These are phyloP conservation scores for Hypoxylon cercidicola DNA, from an alignment of 495 filamentous ascomycete genomes.

Conservation along the genomic window DNA sequence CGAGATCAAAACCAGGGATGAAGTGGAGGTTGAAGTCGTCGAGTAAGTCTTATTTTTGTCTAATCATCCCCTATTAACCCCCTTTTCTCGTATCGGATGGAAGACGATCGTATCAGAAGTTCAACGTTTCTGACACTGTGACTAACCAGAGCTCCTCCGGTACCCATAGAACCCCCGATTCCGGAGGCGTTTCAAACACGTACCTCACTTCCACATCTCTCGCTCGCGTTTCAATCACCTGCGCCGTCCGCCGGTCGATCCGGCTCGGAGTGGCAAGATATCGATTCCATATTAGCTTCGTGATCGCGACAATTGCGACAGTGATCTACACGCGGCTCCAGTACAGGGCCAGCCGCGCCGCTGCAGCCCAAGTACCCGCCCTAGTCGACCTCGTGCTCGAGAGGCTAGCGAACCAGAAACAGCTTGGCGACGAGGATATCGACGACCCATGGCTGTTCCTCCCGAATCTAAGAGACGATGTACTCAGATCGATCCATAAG, in stretches of 20 bases:
- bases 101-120: constrained; percentile 40
- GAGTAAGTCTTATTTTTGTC: constrained; percentile 71
- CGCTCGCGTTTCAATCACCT: constrained; percentile 86
- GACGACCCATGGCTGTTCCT: constrained; percentile 83
- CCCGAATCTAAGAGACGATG: constrained; percentile 90
- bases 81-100: constrained; percentile 12
- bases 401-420: constrained; percentile 81
- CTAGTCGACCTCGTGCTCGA: constrained; percentile 85
- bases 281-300: constrained; percentile 88
- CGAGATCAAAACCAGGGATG: constrained; percentile 83
- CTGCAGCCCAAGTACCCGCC: constrained; percentile 75
- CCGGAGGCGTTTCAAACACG: constrained; percentile 63
- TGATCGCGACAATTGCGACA: constrained; percentile 63
- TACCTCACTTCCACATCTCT: constrained; percentile 77
- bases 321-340: constrained; percentile 67
- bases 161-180: constrained; percentile 76
- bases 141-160: constrained; percentile 83
- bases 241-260: constrained; percentile 88
- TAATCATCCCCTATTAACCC: constrained; percentile 3
- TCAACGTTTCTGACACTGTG: constrained; percentile 52
- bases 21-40: constrained; percentile 74
- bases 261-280: constrained; percentile 91
- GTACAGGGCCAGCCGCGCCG: constrained; percentile 66
- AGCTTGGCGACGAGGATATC: constrained; percentile 73
- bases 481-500: constrained; percentile 83